These are phyloP conservation scores for Obelidium mucronatum DNA, from an alignment of 192 early-diverging fungal species.

Conservation along the genomic window DNA sequence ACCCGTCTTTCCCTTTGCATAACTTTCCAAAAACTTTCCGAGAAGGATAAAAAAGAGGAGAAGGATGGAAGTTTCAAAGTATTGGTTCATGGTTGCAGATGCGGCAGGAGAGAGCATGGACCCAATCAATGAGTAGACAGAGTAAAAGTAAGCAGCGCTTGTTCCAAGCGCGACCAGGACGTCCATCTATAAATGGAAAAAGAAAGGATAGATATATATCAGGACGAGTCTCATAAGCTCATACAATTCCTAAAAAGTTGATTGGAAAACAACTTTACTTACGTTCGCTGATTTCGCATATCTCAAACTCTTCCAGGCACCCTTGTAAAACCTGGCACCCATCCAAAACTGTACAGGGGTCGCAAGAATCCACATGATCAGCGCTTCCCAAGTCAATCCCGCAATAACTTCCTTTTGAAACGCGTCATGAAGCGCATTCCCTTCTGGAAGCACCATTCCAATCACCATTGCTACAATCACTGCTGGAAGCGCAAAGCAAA, in stretches of 20 bases:
- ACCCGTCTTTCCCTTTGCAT: slow-evolving; percentile 79
- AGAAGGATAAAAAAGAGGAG: slow-evolving; percentile 83
- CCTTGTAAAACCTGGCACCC: slow-evolving; percentile 71
- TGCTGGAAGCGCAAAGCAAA: slow-evolving; percentile 72
- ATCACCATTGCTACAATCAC: slow-evolving; percentile 77
- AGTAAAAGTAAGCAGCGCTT: slow-evolving; percentile 74
- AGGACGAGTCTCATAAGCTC: background rate
- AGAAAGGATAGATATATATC: background rate
- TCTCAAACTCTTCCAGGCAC: slow-evolving; percentile 67
- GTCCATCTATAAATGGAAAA: slow-evolving; percentile 65
- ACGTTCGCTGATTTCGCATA: slow-evolving; percentile 70
- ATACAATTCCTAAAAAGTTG: background rate
- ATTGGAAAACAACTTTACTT: slow-evolving; percentile 20
- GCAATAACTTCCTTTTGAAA: slow-evolving; percentile 60
- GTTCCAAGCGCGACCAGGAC: slow-evolving; percentile 79
- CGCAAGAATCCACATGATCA: slow-evolving; percentile 65
- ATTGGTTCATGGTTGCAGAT: slow-evolving; percentile 49
- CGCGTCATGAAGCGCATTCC: slow-evolving; percentile 48
- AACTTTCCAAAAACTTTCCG: slow-evolving; percentile 81
- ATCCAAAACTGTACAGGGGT: slow-evolving; percentile 80
- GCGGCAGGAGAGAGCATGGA: slow-evolving; percentile 47
- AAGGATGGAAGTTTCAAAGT: slow-evolving; percentile 81
- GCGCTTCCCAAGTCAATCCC: slow-evolving; percentile 60
- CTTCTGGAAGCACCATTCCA: slow-evolving; percentile 67
- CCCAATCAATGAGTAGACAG: slow-evolving; percentile 55